Evolutionary conservation across 768 basidiomycete species (phyloP).

Genomic region (Agrocybe pediades): DNA sequence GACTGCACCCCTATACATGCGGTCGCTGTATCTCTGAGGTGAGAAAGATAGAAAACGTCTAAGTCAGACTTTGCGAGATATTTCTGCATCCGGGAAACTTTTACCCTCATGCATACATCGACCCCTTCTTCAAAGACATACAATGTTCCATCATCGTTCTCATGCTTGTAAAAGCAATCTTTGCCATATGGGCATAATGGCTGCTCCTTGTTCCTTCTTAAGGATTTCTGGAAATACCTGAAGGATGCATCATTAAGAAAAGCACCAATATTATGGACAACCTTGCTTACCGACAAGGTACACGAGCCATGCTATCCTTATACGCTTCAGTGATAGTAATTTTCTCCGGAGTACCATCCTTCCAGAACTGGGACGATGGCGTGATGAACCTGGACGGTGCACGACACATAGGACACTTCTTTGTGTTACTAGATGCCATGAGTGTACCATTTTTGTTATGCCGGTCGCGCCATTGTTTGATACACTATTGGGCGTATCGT

Average conservation of each 20-base stretch:
- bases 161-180: conserved; percentile 82
- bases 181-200: conserved; percentile 77
- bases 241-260: not conserved
- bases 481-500: conserved; percentile 50
- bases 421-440: conserved; percentile 59
- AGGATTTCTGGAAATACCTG: conserved; percentile 67
- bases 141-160: conserved; percentile 64
- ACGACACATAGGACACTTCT: conserved; percentile 82
- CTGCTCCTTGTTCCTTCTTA: conserved; percentile 32
- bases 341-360: conserved; percentile 56
- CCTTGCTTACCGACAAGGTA: conserved; percentile 59
- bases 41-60: conserved; percentile 1
- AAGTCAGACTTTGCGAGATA: not conserved
- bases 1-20: conserved; percentile 3
- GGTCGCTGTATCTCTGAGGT: conserved; percentile 19
- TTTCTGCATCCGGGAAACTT: not conserved
- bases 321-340: conserved; percentile 52
- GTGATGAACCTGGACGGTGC: conserved; percentile 65
- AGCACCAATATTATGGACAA: not conserved
- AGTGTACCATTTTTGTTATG: conserved; percentile 51
- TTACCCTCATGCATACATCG: conserved; percentile 54
- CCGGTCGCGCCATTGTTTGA: conserved; percentile 77
- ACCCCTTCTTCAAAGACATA: conserved; percentile 58
- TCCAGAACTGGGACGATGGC: conserved; percentile 71
- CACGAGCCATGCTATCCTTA: conserved; percentile 71